phyloP scores from a whole-genome alignment of 2,329 filamentous ascomycete genomes.

The Arachnomyces sp. region DNA sequence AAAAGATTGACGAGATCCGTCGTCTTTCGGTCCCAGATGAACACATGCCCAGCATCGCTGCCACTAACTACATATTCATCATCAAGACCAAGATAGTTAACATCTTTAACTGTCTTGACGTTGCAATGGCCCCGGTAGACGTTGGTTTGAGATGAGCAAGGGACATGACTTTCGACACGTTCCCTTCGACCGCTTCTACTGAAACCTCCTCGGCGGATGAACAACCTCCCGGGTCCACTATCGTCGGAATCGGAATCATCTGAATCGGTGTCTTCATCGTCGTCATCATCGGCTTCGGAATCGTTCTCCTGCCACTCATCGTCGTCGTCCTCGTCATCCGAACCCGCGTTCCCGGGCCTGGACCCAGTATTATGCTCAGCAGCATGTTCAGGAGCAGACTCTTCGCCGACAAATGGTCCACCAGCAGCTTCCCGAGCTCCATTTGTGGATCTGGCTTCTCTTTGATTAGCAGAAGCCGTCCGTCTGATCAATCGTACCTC shows the following conservation, averaged over 20 bases:
- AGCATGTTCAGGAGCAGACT: constrained; percentile 20
- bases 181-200: constrained; percentile 41
- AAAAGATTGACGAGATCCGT: constrained; percentile 56
- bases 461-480: constrained; percentile 2
- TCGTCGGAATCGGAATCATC: constrained; percentile 25
- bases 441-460: constrained; percentile 7
- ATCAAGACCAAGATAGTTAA: constrained; percentile 59
- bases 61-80: constrained; percentile 64
- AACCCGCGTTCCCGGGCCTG: constrained; percentile 24
- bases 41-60: constrained; percentile 59
- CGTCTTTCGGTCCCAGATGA: constrained; percentile 62
- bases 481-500: constrained; percentile 22
- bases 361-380: constrained; percentile 24
- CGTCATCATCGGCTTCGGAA: constrained; percentile 25
- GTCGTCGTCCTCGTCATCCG: constrained; percentile 14
- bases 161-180: constrained; percentile 47
- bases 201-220: constrained; percentile 44
- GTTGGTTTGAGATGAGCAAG: constrained; percentile 50
- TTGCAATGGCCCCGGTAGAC: constrained; percentile 60
- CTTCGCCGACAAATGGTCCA: constrained; percentile 13
- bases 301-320: constrained; percentile 24
- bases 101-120: constrained; percentile 60
- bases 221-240: constrained; percentile 23
- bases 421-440: constrained; percentile 9
- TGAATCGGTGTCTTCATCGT: constrained; percentile 24